These are phyloP conservation scores for Epichloe bromicola DNA, from an alignment of 2,329 filamentous ascomycete genomes.

Conservation along the genomic window DNA sequence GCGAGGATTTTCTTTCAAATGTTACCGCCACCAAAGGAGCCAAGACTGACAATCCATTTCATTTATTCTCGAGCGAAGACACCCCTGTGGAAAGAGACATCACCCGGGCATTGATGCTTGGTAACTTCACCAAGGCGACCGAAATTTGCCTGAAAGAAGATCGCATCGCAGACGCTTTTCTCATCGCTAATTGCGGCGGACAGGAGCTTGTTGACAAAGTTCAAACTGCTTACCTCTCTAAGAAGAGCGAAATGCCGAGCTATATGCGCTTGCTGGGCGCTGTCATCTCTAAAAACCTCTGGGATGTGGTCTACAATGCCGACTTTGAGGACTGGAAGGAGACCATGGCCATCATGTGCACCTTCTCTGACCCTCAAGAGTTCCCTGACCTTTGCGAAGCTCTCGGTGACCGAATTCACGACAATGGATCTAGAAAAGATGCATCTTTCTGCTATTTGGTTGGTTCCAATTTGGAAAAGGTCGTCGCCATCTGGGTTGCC, in stretches of 20 bases:
- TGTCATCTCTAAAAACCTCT: conserved; percentile 90
- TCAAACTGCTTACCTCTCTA: conserved; percentile 78
- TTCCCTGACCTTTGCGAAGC: conserved; percentile 93
- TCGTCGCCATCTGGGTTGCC: conserved; percentile 83
- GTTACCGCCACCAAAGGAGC: conserved; percentile 79
- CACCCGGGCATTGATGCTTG: conserved; percentile 77
- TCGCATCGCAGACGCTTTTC: conserved; percentile 88
- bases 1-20: conserved; percentile 76
- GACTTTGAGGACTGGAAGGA: conserved; percentile 93
- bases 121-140: conserved; percentile 80
- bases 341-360: conserved; percentile 89
- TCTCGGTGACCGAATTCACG: conserved; percentile 79
- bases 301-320: conserved; percentile 96
- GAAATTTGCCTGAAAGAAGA: conserved; percentile 81
- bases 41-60: conserved; percentile 89
- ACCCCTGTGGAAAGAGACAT: conserved; percentile 74
- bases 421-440: conserved; percentile 67
- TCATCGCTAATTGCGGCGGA: conserved; percentile 93
- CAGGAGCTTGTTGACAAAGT: conserved; percentile 90
- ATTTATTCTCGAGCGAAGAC: conserved; percentile 74
- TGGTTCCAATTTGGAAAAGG: conserved; percentile 94
- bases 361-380: conserved; percentile 79
- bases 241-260: conserved; percentile 71
- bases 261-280: conserved; percentile 84
- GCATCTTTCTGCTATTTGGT: conserved; percentile 94